Conservation (phyloP, 1,284 basidiomycete species). For the Dichomitus squalens region DNA sequence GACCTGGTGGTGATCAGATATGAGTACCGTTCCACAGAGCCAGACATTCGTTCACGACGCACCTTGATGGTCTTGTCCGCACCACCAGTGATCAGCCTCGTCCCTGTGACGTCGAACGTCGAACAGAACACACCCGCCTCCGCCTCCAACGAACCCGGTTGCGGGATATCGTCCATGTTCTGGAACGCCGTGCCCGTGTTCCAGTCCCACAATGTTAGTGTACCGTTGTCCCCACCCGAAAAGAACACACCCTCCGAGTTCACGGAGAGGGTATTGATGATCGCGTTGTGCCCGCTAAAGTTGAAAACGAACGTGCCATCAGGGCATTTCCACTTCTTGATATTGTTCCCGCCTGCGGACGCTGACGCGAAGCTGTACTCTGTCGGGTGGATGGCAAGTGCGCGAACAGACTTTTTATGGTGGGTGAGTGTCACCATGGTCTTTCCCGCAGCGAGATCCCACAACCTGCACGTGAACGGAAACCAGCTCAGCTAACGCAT, state of each 20-base stretch:
- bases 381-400: conserved; percentile 92
- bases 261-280: conserved; percentile 94
- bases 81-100: conserved; percentile 92
- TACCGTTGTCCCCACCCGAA: conserved; percentile 93
- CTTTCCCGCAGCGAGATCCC: conserved; percentile 99
- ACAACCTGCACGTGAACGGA: conserved; percentile 72
- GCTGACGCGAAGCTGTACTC: conserved; percentile 97
- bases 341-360: conserved; percentile 95
- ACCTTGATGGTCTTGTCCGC: conserved; percentile 99
- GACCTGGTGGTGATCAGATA: conserved; percentile 33
- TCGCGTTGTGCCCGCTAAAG: conserved; percentile 94
- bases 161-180: conserved; percentile 90
- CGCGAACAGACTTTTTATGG: conserved; percentile 97
- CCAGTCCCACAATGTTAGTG: conserved; percentile 93
- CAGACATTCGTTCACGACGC: conserved; percentile 10
- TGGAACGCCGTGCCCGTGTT: conserved; percentile 95
- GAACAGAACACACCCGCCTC: conserved; percentile 96
- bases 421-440: conserved; percentile 95
- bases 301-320: conserved; percentile 95
- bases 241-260: conserved; percentile 97
- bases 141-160: conserved; percentile 95
- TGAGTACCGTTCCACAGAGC: not conserved
- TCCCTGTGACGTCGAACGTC: conserved; percentile 95
- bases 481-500: not conserved
- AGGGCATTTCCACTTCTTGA: conserved; percentile 99